These are phyloP conservation scores for Chaetomiaceae sp. DNA, from an alignment of 2,329 filamentous ascomycete genomes.

Conservation along the genomic window DNA sequence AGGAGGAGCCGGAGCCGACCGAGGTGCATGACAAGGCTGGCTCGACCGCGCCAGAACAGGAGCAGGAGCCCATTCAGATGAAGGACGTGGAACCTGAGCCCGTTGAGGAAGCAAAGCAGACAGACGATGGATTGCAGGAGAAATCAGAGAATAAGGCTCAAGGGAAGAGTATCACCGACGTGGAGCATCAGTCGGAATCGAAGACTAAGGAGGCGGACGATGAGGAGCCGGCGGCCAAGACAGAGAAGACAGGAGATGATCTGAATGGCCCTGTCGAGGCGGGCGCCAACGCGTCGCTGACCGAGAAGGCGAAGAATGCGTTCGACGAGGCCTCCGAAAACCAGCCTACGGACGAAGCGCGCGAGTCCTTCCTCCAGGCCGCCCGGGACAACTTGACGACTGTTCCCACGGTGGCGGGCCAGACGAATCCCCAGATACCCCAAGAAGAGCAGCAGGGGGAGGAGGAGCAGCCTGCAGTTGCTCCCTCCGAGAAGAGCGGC, in stretches of 20 bases:
- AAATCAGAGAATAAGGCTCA: conserved; percentile 19
- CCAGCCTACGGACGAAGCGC: conserved; percentile 19
- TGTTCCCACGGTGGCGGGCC: neutral
- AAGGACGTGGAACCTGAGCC: conserved; percentile 28
- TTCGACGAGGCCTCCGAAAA: conserved; percentile 22
- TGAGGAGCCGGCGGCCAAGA: conserved; percentile 1
- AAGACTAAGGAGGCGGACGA: conserved; percentile 8
- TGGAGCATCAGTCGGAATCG: conserved; percentile 10
- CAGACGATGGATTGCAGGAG: conserved; percentile 18
- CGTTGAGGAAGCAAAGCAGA: conserved; percentile 17
- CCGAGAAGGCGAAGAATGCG: conserved; percentile 21
- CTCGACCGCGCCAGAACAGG: neutral
- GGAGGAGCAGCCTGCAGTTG: conserved; percentile 4
- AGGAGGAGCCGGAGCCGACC: conserved; percentile 2
- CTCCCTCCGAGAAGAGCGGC: neutral
- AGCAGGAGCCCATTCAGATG: conserved; percentile 24
- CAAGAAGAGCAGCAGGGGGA: neutral
- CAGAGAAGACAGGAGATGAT: no score
- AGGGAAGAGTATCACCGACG: neutral
- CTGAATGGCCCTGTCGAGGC: no score
- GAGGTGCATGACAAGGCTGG: conserved; percentile 5
- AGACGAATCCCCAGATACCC: no score
- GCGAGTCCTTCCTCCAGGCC: conserved; percentile 18
- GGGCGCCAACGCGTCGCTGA: conserved; percentile 10
- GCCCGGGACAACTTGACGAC: conserved; percentile 6